Percentiles rank a stretch among this genome's conserved stretches.
These are phyloP conservation scores for Beauveria sp. DNA, from an alignment of 2,329 filamentous ascomycete species.

Conservation along the genomic window DNA sequence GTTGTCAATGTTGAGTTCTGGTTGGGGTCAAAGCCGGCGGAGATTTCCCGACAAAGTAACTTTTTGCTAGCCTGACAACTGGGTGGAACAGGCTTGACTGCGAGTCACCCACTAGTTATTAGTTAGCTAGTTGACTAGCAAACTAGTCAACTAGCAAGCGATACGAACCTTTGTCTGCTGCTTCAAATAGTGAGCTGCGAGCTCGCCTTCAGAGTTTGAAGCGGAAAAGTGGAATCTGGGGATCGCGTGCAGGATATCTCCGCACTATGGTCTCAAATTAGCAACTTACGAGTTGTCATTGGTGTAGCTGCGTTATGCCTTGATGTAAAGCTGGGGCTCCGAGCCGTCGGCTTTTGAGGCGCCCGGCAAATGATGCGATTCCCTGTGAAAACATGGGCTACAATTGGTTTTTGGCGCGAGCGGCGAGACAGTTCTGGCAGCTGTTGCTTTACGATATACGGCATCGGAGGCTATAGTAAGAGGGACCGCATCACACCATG, in stretches of 20 bases:
- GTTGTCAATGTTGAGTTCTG: neutral
- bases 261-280: neutral
- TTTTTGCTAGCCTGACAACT: neutral
- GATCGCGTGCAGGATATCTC: neutral
- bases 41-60: conserved; percentile 9
- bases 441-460: too few species aligned
- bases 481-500: too few species aligned
- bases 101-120: neutral
- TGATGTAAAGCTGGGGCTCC: neutral
- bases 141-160: neutral
- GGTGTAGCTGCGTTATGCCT: neutral
- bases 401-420: neutral
- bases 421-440: neutral
- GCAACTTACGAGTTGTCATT: neutral
- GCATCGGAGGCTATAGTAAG: too few species aligned
- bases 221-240: neutral
- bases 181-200: neutral
- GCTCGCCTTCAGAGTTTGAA: neutral
- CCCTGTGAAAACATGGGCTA: too few species aligned
- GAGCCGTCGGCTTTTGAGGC: neutral
- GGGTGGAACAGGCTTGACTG: neutral
- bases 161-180: neutral
- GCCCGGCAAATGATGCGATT: neutral
- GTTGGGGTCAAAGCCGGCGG: conserved; percentile 3
- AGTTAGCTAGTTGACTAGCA: neutral